phyloP scores from a whole-genome alignment of 805 yeast species.

The Isabelozyma rhagii region DNA sequence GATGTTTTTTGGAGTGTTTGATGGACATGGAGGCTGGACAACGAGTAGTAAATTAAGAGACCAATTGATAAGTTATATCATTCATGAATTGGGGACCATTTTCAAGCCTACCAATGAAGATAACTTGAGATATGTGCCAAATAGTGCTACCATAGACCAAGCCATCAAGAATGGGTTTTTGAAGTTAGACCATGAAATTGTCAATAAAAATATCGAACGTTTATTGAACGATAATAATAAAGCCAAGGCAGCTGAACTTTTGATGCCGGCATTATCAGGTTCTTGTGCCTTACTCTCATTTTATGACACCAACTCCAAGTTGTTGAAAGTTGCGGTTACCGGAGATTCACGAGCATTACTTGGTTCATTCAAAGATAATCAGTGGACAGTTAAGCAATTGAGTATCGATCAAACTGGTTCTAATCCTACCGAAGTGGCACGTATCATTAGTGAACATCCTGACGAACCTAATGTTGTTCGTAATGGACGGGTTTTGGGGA shows the following conservation, averaged over 20 bases:
- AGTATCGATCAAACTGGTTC: slow-evolving; percentile 94
- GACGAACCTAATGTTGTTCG: slow-evolving; percentile 79
- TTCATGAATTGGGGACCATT: slow-evolving; percentile 66
- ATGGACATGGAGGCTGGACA: slow-evolving; percentile 97
- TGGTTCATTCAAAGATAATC: slow-evolving; percentile 66
- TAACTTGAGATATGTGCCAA: slow-evolving; percentile 57
- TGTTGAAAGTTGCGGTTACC: slow-evolving; percentile 86
- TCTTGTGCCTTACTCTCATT: slow-evolving; percentile 88
- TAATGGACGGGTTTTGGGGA: slow-evolving; percentile 88
- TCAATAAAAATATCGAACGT: slow-evolving; percentile 66
- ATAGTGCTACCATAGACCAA: slow-evolving; percentile 66
- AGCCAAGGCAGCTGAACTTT: slow-evolving; percentile 65
- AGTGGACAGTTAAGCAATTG: slow-evolving; percentile 86
- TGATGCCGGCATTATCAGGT: slow-evolving; percentile 93
- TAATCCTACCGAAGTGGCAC: slow-evolving; percentile 78
- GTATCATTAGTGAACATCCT: slow-evolving; percentile 87
- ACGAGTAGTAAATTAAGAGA: slow-evolving; percentile 85
- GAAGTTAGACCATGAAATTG: slow-evolving; percentile 82
- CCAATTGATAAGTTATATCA: slow-evolving; percentile 71
- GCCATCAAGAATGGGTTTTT: slow-evolving; percentile 81
- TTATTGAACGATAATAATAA: slow-evolving; percentile 66
- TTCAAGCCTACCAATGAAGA: slow-evolving; percentile 54
- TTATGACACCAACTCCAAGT: slow-evolving; percentile 71
- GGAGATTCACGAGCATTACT: slow-evolving; percentile 94
- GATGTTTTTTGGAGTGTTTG: slow-evolving; percentile 94